A percentile compares a stretch with the other conserved stretches of the same genome.
These are phyloP conservation scores for Wickerhamomyces ciferrii DNA, from an alignment of 805 yeast genomes.

Conservation along the genomic window DNA sequence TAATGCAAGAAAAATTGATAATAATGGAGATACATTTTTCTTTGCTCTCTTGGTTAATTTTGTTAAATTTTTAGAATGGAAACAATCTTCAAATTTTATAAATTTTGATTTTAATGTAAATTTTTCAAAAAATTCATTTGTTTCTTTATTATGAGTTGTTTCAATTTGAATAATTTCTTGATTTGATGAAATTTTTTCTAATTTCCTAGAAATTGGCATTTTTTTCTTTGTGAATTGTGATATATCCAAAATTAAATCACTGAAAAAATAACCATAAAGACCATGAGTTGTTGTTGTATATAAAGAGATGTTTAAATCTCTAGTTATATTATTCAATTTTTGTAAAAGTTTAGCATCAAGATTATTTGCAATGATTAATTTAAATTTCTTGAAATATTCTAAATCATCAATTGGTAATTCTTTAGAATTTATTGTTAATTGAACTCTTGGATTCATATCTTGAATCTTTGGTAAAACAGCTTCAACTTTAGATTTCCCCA, in stretches of 20 bases:
- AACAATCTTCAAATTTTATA: slow-evolving; percentile 29
- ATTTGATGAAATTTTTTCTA: slow-evolving; percentile 42
- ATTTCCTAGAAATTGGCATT: slow-evolving; percentile 40
- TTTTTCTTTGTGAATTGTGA: slow-evolving; percentile 48
- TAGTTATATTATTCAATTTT: slow-evolving; percentile 46
- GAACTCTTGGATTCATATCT: slow-evolving; percentile 79
- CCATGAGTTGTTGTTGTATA: slow-evolving; percentile 73
- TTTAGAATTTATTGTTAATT: slow-evolving; percentile 38
- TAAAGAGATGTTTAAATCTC: slow-evolving; percentile 56
- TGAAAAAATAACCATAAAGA: slow-evolving; percentile 73
- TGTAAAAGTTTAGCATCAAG: slow-evolving; percentile 34
- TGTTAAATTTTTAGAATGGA: slow-evolving; percentile 20
- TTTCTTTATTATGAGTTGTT: slow-evolving; percentile 25
- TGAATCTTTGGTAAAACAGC: slow-evolving; percentile 51
- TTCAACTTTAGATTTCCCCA: slow-evolving; percentile 53
- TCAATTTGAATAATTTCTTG: slow-evolving; percentile 37
- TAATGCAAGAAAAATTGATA: slow-evolving; percentile 57
- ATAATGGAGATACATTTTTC: slow-evolving; percentile 45
- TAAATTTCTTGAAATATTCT: slow-evolving; percentile 48
- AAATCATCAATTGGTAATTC: slow-evolving; percentile 14
- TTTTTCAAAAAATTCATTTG: slow-evolving; percentile 30
- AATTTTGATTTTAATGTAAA: slow-evolving; percentile 32
- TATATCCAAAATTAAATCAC: slow-evolving; percentile 66
- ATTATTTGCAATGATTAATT: slow-evolving; percentile 75
- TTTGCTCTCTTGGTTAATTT: slow-evolving; percentile 30